These are phyloP conservation scores for Coniochaeta sp. DNA, from an alignment of 2,329 filamentous ascomycete genomes.

Conservation along the genomic window DNA sequence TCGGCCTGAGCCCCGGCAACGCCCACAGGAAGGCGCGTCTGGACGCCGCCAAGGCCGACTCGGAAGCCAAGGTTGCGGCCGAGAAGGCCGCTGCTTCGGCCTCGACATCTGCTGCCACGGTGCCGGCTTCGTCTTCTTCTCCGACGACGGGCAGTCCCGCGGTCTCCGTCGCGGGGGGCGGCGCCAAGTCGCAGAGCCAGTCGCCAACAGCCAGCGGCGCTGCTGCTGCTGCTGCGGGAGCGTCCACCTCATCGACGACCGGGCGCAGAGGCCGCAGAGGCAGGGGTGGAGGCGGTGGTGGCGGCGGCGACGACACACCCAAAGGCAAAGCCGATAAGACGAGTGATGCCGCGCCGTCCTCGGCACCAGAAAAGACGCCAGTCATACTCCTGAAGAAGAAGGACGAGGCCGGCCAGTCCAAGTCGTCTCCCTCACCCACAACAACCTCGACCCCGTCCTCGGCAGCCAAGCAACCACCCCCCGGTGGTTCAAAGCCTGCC, in stretches of 20 bases:
- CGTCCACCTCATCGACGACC: background rate
- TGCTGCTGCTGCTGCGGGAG: background rate
- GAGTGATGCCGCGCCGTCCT: constrained; percentile 16
- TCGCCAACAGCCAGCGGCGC: constrained; percentile 5
- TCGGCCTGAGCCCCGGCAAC: constrained; percentile 56
- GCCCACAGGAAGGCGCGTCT: constrained; percentile 53
- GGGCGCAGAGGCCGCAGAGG: constrained; percentile 1
- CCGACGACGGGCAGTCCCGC: constrained; percentile 9
- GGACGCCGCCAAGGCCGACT: constrained; percentile 49
- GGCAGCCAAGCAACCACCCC: no score
- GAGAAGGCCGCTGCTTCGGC: constrained; percentile 14
- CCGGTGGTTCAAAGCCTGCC: no score
- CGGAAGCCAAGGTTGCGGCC: constrained; percentile 29
- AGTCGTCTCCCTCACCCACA: constrained; percentile 1
- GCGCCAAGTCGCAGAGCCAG: constrained; percentile 17
- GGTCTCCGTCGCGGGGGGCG: constrained; percentile 19
- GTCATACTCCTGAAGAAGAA: constrained; percentile 31
- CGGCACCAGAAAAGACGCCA: constrained; percentile 20
- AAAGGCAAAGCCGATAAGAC: constrained; percentile 16
- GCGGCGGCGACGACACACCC: constrained; percentile 12
- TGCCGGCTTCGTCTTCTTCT: constrained; percentile 11
- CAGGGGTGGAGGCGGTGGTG: constrained; percentile 13
- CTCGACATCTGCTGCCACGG: constrained; percentile 7
- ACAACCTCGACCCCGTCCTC: constrained; percentile 14
- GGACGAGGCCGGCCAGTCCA: constrained; percentile 18